A percentile compares a stretch with the other conserved stretches of the same genome.
Conservation (phyloP, 306 rosid species). For the Vigna angularis region DNA sequence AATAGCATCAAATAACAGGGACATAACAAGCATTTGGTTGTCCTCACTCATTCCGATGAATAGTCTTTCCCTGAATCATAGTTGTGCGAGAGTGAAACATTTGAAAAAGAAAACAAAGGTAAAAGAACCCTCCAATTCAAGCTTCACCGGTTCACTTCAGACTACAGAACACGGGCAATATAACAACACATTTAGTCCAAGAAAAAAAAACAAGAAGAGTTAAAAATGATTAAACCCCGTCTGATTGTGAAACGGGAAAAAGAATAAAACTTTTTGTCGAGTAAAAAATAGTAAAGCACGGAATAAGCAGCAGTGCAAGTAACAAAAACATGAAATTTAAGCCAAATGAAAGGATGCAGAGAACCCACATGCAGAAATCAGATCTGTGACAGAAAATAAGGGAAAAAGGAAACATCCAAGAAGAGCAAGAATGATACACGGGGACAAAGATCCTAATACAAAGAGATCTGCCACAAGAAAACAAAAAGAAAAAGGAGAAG, state of each 20-base stretch:
- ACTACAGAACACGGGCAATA: background rate
- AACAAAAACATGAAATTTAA: conserved; percentile 8
- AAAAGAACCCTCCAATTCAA: background rate
- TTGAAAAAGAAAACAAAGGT: background rate
- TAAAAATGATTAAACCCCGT: conserved; percentile 17
- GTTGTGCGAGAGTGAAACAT: conserved; percentile 6
- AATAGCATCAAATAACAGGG: conserved; percentile 22
- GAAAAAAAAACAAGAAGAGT: background rate
- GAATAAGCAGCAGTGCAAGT: background rate
- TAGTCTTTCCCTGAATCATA: background rate
- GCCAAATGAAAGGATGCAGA: background rate
- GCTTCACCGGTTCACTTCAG: conserved; percentile 1
- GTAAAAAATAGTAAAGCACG: background rate
- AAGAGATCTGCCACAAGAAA: conserved; percentile 1
- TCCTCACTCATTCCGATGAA: background rate
- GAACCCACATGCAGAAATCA: conserved; percentile 15
- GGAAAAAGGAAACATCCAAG: conserved; percentile 6
- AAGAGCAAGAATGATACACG: background rate
- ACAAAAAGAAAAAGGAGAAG: background rate
- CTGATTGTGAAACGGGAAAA: conserved; percentile 1
- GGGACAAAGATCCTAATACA: background rate
- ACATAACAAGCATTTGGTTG: conserved; percentile 42
- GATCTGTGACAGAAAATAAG: conserved; percentile 38
- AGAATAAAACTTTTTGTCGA: background rate
- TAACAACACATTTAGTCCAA: conserved; percentile 14